Conservation (phyloP, 1,139 yeast genomes). For the Hyphopichia khmerensis region DNA sequence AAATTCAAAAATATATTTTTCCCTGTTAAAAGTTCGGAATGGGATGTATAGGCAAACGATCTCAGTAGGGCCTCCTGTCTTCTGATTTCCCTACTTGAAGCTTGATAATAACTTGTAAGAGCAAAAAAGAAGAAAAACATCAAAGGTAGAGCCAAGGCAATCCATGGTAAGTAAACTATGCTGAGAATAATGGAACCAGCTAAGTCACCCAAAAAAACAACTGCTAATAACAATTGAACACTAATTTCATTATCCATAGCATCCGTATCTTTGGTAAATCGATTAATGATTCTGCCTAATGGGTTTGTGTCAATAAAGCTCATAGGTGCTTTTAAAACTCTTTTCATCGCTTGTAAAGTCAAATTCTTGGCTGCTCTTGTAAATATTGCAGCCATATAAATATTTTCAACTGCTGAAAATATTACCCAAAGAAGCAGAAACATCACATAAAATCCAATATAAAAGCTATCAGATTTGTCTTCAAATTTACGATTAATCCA, state of each 20-base stretch:
- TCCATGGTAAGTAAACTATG: conserved; percentile 33
- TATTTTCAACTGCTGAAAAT: conserved; percentile 22
- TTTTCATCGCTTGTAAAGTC: conserved; percentile 21
- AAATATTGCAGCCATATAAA: conserved; percentile 23
- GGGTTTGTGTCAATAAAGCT: conserved; percentile 31
- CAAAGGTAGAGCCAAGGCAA: conserved; percentile 19
- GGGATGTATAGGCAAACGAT: conserved; percentile 19
- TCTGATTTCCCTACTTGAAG: conserved; percentile 19
- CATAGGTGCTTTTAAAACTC: conserved; percentile 28
- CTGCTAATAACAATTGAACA: conserved; percentile 23
- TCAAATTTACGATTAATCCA: conserved; percentile 14
- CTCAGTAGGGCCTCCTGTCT: conserved; percentile 20
- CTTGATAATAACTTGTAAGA: conserved; percentile 18
- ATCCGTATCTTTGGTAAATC: conserved; percentile 47
- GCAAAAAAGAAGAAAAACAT: conserved; percentile 12
- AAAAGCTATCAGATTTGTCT: conserved; percentile 9
- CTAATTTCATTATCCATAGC: conserved; percentile 30
- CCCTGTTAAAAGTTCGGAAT: conserved; percentile 23
- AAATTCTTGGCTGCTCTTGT: conserved; percentile 19
- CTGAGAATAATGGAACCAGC: conserved; percentile 27
- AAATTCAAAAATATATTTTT: conserved; percentile 24
- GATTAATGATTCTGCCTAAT: conserved; percentile 27
- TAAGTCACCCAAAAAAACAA: conserved; percentile 23
- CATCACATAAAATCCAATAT: conserved; percentile 15
- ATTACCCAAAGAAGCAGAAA: conserved; percentile 18